Percentiles rank a stretch among this genome's conserved stretches.
Conservation (phyloP, 2,329 filamentous ascomycete genomes). For the Fragosphaeria purpurea region DNA sequence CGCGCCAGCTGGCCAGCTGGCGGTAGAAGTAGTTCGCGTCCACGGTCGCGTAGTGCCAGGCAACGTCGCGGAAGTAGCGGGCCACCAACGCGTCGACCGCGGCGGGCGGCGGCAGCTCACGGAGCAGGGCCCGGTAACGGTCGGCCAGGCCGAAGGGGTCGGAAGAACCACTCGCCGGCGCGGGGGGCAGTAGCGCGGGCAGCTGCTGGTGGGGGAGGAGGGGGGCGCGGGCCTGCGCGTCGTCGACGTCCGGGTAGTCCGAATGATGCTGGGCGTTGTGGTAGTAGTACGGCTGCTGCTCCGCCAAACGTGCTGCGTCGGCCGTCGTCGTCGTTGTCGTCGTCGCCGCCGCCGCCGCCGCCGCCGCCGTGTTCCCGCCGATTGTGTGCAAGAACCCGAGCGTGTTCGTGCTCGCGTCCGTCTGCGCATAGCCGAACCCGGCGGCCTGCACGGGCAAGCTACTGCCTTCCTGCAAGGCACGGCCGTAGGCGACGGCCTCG, state of each 20-base stretch:
- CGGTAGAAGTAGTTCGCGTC: conserved; percentile 42
- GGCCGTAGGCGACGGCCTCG: conserved; percentile 11
- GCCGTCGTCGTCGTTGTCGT: conserved; percentile 16
- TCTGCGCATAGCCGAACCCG: conserved; percentile 45
- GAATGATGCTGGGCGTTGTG: conserved; percentile 1
- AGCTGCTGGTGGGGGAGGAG: conserved; percentile 2
- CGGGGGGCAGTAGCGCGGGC: conserved; percentile 10
- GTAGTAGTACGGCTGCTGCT: conserved; percentile 4
- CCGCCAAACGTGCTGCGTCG: conserved; percentile 1
- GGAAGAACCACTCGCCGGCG: conserved; percentile 14
- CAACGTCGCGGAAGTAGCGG: conserved; percentile 47
- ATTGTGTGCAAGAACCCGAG: conserved; percentile 46
- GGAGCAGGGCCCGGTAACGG: conserved; percentile 48
- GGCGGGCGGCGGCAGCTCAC: conserved; percentile 44
- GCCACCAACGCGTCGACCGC: conserved; percentile 45
- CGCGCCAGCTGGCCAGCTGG: conserved; percentile 45
- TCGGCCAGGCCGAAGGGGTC: conserved; percentile 37
- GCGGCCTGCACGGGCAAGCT: conserved; percentile 32
- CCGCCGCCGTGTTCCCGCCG: conserved; percentile 26
- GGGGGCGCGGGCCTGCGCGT: conserved; percentile 1
- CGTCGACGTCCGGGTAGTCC: background rate
- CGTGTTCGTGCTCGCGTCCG: conserved; percentile 43
- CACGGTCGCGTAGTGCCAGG: conserved; percentile 48
- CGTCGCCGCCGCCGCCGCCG: conserved; percentile 1
- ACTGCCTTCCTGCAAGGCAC: conserved; percentile 16